These are phyloP conservation scores for Pseudocercospora ulei DNA, from an alignment of 2,329 filamentous ascomycete species.

Conservation along the genomic window DNA sequence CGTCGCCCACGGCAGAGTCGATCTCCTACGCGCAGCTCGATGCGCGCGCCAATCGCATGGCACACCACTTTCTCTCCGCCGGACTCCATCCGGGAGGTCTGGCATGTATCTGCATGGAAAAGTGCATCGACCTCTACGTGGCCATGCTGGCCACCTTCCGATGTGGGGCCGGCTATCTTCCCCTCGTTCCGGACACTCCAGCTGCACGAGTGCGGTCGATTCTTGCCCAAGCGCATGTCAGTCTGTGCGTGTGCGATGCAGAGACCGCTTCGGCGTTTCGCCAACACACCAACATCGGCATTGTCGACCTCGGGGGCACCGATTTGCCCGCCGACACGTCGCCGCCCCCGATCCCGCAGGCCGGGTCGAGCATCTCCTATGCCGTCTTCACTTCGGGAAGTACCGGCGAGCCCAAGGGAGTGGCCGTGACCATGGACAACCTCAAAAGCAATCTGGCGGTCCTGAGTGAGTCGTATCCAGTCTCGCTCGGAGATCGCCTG, in stretches of 20 bases:
- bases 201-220: conserved; percentile 52
- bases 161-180: conserved; percentile 67
- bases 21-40: conserved; percentile 61
- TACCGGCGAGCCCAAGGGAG: conserved; percentile 69
- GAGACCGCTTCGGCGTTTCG: conserved; percentile 15
- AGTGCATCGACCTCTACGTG: conserved; percentile 62
- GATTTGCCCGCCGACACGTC: conserved; percentile 35
- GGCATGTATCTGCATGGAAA: conserved; percentile 65
- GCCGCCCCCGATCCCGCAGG: conserved; percentile 27
- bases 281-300: conserved; percentile 8
- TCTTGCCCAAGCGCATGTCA: conserved; percentile 50
- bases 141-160: conserved; percentile 67
- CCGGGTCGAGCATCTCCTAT: conserved; percentile 52
- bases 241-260: conserved; percentile 39
- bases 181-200: conserved; percentile 64
- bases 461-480: conserved; percentile 58
- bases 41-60: conserved; percentile 53
- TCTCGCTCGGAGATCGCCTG: conserved; percentile 47
- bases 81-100: conserved; percentile 48
- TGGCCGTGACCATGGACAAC: conserved; percentile 66
- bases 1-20: conserved; percentile 33
- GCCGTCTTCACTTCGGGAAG: conserved; percentile 77
- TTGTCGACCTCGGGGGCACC: conserved; percentile 30
- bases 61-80: conserved; percentile 44
- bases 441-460: conserved; percentile 64